phyloP scores from a whole-genome alignment of 805 yeast genomes.

The Monosporozyma aerobia region DNA sequence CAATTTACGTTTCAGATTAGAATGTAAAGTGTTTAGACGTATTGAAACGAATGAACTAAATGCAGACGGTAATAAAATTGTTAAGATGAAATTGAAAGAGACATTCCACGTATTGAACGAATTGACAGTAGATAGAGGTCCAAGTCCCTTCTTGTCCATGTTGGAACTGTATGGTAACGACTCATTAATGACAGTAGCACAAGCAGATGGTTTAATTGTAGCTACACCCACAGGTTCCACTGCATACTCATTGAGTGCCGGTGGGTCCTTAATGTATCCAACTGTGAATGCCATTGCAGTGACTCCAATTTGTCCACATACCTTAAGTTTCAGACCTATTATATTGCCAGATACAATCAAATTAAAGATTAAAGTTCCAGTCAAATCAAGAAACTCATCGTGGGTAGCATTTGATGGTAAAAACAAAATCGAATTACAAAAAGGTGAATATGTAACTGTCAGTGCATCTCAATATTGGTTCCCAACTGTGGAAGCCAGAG shows the following conservation, averaged over 20 bases:
- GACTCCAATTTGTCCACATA: constrained; percentile 95
- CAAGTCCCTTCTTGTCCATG: constrained; percentile 85
- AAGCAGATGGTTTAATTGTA: constrained; percentile 86
- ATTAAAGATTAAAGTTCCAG: constrained; percentile 73
- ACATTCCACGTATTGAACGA: constrained; percentile 79
- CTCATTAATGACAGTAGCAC: constrained; percentile 75
- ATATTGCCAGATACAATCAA: constrained; percentile 89
- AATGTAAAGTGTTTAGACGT: constrained; percentile 59
- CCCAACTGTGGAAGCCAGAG: constrained; percentile 76
- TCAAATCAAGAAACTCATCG: constrained; percentile 76
- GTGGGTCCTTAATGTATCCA: constrained; percentile 92
- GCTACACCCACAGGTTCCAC: constrained; percentile 97
- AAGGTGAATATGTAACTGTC: constrained; percentile 79
- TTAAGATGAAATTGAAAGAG: constrained; percentile 32
- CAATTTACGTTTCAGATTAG: constrained; percentile 77
- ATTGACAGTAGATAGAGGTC: constrained; percentile 86
- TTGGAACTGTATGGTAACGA: constrained; percentile 86
- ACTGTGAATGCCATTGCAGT: constrained; percentile 86
- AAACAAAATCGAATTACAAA: constrained; percentile 65
- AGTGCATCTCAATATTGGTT: constrained; percentile 86
- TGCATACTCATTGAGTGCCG: constrained; percentile 90
- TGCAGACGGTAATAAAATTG: constrained; percentile 31
- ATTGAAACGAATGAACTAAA: constrained; percentile 30
- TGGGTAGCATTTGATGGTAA: constrained; percentile 98
- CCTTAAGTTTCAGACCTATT: constrained; percentile 86